phyloP scores from a whole-genome alignment of 768 basidiomycete species.

The Plicaturopsis crispa region DNA sequence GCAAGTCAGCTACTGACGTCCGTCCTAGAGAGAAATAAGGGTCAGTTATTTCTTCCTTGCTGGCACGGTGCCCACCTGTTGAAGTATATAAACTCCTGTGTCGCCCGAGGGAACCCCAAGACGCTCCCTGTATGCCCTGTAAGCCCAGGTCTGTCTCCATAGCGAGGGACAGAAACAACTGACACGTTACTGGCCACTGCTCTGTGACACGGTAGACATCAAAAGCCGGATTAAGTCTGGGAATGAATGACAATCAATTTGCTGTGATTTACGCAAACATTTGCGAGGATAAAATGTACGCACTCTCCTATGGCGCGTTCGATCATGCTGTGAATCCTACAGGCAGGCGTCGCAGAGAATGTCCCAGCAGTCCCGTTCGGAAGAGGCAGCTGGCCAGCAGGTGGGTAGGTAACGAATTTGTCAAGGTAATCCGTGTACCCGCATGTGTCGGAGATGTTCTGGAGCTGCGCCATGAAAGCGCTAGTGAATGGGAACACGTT shows the following conservation, averaged over 20 bases:
- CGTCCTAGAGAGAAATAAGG: constrained; percentile 17
- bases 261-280: not conserved
- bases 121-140: constrained; percentile 29
- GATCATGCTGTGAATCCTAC: constrained; percentile 41
- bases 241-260: not conserved
- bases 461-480: constrained; percentile 40
- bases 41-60: constrained; percentile 1
- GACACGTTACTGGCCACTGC: not conserved
- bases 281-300: constrained; percentile 12
- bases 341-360: constrained; percentile 27
- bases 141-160: not conserved
- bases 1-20: constrained; percentile 21
- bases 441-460: too few species aligned
- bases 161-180: not conserved
- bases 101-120: too few species aligned
- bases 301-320: constrained; percentile 41
- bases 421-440: too few species aligned
- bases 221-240: constrained; percentile 50
- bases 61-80: constrained; percentile 29
- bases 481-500: constrained; percentile 56
- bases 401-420: too few species aligned
- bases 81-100: constrained; percentile 49
- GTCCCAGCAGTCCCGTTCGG: too few species aligned
- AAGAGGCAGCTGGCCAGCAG: too few species aligned
- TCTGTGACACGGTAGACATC: constrained; percentile 34